A percentile compares a stretch with the other conserved stretches of the same genome.
Conservation (phyloP, 2,329 filamentous ascomycete genomes). For the Trichoderma sp. region DNA sequence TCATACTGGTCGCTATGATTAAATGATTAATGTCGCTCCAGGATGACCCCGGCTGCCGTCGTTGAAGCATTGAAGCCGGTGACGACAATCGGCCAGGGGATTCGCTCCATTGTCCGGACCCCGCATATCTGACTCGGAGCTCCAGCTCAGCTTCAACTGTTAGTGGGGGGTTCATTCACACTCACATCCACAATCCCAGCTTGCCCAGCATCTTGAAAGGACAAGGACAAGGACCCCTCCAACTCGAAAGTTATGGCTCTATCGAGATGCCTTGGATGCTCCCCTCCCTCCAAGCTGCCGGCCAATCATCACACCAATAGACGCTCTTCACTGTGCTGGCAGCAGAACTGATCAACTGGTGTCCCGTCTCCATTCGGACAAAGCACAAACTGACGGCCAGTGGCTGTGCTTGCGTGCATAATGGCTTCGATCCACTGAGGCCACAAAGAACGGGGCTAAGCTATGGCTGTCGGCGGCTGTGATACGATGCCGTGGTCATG, state of each 20-base stretch:
- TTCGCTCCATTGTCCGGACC: neutral
- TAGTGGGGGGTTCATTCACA: neutral
- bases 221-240: neutral
- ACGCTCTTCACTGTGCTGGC: neutral
- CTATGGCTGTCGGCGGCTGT: neutral
- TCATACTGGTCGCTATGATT: neutral
- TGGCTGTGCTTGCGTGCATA: conserved; percentile 17
- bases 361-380: neutral
- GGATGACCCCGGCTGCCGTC: neutral
- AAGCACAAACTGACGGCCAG: neutral
- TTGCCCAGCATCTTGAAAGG: neutral
- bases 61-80: neutral
- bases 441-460: conserved; percentile 12
- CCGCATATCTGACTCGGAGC: neutral
- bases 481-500: conserved; percentile 8
- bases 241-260: neutral
- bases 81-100: neutral
- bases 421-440: conserved; percentile 12
- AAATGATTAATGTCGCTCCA: neutral
- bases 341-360: neutral
- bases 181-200: neutral
- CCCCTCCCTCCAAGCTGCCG: neutral
- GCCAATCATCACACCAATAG: neutral
- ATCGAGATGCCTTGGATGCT: neutral
- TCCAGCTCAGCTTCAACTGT: neutral